phyloP scores from a whole-genome alignment of 225 moss, liverwort and hornwort genomes.

The Bryoerythrophyllum caledonicum region DNA sequence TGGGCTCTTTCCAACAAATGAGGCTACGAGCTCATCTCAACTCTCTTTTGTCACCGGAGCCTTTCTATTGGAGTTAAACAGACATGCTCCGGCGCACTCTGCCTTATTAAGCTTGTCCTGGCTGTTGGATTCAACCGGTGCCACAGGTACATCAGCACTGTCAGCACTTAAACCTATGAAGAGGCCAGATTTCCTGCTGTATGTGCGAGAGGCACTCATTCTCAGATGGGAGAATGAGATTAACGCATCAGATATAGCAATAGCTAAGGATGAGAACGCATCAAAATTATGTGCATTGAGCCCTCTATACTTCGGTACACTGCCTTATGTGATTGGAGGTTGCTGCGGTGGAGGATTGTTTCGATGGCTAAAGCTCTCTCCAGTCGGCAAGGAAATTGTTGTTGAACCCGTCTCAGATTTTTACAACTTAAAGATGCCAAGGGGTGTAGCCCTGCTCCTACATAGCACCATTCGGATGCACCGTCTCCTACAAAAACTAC shows the following conservation, averaged over 20 bases:
- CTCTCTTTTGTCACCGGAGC: no score
- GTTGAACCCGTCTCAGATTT: neutral
- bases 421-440: neutral
- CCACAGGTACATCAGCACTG: no score
- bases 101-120: no score
- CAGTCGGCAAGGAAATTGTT: neutral
- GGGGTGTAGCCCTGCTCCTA: neutral
- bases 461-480: neutral
- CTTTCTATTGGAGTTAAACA: no score
- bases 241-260: neutral
- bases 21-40: no score
- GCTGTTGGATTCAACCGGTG: no score
- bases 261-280: neutral
- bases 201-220: no score
- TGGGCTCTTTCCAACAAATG: no score
- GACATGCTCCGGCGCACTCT: no score
- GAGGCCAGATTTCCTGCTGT: no score
- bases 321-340: slow-evolving; percentile 29
- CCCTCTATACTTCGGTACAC: neutral
- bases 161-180: no score
- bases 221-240: neutral
- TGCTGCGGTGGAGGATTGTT: neutral
- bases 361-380: slow-evolving; percentile 14
- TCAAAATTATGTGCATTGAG: neutral
- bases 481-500: neutral